Evolutionary conservation across 441 rosid genomes (phyloP).

Genomic region (Euphorbia schlechtendalii): DNA sequence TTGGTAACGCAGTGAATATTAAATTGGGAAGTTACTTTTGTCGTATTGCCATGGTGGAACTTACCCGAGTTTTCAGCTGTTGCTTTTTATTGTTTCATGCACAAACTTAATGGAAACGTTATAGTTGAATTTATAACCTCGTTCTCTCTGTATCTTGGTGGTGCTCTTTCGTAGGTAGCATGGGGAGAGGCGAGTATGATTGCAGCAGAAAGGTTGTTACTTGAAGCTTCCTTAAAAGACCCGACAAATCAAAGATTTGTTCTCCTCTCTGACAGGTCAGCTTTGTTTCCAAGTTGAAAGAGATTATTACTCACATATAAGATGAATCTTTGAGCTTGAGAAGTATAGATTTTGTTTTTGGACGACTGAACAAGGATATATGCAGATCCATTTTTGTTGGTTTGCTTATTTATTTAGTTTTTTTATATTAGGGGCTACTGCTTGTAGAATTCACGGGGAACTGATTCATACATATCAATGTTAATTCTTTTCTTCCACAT

Average conservation of each 20-base stretch:
- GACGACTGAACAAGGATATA: slow-evolving; percentile 1
- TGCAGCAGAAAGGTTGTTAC: slow-evolving; percentile 76
- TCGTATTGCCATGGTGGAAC: neutral
- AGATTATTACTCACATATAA: neutral
- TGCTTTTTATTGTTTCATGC: neutral
- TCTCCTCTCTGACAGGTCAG: slow-evolving; percentile 87
- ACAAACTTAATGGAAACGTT: neutral
- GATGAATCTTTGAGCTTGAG: neutral
- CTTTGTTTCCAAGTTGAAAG: neutral
- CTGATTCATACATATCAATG: neutral
- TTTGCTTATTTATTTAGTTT: neutral
- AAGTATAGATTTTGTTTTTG: neutral
- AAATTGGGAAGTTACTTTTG: neutral
- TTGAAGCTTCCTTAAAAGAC: slow-evolving; percentile 67
- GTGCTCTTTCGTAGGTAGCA: slow-evolving; percentile 38
- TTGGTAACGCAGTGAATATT: slow-evolving; percentile 1
- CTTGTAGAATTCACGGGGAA: neutral
- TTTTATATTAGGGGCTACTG: neutral
- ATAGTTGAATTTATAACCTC: neutral
- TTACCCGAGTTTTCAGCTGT: neutral
- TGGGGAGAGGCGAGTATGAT: slow-evolving; percentile 98
- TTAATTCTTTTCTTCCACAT: neutral
- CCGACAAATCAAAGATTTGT: slow-evolving; percentile 83
- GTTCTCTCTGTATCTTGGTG: neutral
- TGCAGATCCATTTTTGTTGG: neutral